Evolutionary conservation across 2,329 filamentous ascomycete genomes (phyloP).

Genomic region (Aspergillus tamarii): DNA sequence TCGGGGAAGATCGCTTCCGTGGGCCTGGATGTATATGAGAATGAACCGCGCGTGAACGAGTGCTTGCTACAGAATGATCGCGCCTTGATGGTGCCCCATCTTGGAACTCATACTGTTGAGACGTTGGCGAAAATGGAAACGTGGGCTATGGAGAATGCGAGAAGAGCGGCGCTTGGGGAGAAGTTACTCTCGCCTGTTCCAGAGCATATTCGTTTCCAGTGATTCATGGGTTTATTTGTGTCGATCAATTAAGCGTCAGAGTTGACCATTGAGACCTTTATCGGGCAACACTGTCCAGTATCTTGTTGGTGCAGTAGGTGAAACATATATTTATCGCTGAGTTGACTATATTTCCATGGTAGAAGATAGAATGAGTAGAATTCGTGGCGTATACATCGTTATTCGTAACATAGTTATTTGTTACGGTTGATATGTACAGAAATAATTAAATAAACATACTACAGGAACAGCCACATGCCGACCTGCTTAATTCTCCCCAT

Average conservation of each 20-base stretch:
- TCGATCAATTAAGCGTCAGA: too few species aligned
- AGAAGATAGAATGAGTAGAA: neutral
- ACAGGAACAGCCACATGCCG: slow-evolving; percentile 47
- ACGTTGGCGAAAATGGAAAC: neutral
- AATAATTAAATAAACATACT: slow-evolving; percentile 1
- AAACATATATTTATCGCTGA: too few species aligned
- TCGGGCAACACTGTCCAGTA: too few species aligned
- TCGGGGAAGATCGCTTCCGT: slow-evolving; percentile 49
- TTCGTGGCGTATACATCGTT: neutral
- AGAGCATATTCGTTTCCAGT: neutral
- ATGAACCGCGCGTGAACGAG: too few species aligned
- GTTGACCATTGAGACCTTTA: too few species aligned
- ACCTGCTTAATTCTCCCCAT: slow-evolving; percentile 31
- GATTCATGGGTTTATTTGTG: neutral
- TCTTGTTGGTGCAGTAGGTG: too few species aligned
- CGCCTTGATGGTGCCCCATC: neutral
- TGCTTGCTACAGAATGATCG: too few species aligned
- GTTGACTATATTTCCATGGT: neutral
- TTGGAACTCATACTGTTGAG: neutral
- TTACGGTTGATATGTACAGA: neutral
- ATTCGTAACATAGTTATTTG: neutral
- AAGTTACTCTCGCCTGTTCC: neutral
- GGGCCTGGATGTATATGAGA: slow-evolving; percentile 52
- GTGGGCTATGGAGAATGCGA: neutral
- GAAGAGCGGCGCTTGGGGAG: neutral